Conservation (phyloP, 305 asterid species). For the Coffea humblotiana region DNA sequence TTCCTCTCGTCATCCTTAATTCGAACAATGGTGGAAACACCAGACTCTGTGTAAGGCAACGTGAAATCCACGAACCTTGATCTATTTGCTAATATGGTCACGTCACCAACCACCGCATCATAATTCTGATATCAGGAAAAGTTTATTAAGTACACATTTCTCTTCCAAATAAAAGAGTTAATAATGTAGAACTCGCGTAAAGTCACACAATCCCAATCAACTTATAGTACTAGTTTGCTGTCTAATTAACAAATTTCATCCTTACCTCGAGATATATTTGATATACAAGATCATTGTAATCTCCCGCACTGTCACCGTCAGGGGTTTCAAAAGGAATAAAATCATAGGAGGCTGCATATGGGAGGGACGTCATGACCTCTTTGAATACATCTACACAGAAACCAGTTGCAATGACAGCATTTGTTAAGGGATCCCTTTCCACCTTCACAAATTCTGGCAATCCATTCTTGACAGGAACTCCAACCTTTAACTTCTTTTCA, state of each 20-base stretch:
- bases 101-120: conserved; percentile 57
- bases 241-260: background rate
- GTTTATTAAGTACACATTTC: conserved; percentile 4
- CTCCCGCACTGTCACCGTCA: conserved; percentile 13
- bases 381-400: conserved; percentile 42
- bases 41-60: conserved; percentile 50
- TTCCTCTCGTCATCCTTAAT: conserved; percentile 31
- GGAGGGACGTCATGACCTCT: conserved; percentile 35
- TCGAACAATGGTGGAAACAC: conserved; percentile 39
- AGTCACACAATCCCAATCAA: background rate
- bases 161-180: background rate
- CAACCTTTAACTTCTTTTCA: conserved; percentile 36
- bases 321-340: conserved; percentile 27
- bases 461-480: conserved; percentile 45
- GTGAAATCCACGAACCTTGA: conserved; percentile 42
- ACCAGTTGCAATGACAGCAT: conserved; percentile 31
- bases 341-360: conserved; percentile 34
- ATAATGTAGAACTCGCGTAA: background rate
- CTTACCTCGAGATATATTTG: conserved; percentile 34
- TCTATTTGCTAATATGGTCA: conserved; percentile 42
- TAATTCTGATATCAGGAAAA: conserved; percentile 29
- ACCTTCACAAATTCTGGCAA: conserved; percentile 31
- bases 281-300: conserved; percentile 33
- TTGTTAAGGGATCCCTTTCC: conserved; percentile 29
- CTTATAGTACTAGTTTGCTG: background rate